Base-by-base conservation (phyloP, 2,329 filamentous ascomycete genomes). In the Calonectria pseudoreteaudii region DNA sequence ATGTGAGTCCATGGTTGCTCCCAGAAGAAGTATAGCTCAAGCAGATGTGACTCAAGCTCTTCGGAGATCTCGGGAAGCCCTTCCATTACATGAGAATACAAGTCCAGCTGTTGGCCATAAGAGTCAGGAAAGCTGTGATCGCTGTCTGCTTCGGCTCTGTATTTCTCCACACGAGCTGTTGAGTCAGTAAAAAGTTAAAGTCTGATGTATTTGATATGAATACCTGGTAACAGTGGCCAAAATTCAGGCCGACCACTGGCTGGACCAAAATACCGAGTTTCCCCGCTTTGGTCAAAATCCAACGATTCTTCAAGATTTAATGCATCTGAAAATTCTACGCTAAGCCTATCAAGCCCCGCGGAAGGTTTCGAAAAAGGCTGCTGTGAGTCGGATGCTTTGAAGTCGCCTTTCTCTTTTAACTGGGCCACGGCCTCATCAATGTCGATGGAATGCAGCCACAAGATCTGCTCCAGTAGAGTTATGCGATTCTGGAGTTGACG, bases 1-100 rank as follows among this genome's bases (percentile, higher is more conserved):
- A 84, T 72, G n/a, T 84, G 82, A 20, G 75, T 77, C 82, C 84
- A 85, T 0, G 84, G 83, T 16, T 83, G 81, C 28, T 85, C 82
- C 81, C 84, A 86, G 14, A 76, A 74, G 56, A 85, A 86, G 66
- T 84, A 85, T 1, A 84, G 65, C 31, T 83, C 80, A 11, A 85
- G 79, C 82, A 72, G 36, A 38, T 71, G 53, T 0, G 52, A 38
- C 28, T 52, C 31, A 20, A 67, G 68, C 44, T 85, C 79, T 16
- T 78, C 75, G 58, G 80, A 76, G 0, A 85, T 75, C 11, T 80
- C 77, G 16, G 78, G 76, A 7, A 23, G n/a, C 38, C 47, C 28
- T 56, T 58, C 47, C 36, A 65, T 38, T 11, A 34, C 49, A 14
- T 28, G 31, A 7, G 49, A 44, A 44, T 58, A 41, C 14, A 53